These are phyloP conservation scores for Ganoderma leucocontextum DNA, from an alignment of 1,284 basidiomycete species.

Conservation along the genomic window DNA sequence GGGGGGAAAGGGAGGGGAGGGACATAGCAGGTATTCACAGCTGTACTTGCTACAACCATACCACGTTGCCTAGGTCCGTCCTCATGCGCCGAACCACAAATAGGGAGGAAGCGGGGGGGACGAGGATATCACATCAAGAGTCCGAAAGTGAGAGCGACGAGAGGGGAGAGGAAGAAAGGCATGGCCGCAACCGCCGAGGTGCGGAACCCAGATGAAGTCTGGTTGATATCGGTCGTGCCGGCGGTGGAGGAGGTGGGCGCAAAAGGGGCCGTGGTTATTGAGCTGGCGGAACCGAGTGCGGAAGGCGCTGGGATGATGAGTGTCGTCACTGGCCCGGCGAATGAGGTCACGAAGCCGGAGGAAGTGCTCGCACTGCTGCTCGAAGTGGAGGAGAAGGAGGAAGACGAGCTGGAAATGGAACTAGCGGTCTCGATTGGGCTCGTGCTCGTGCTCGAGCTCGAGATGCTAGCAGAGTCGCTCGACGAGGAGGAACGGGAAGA, in stretches of 20 bases:
- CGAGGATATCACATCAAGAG: constrained; percentile 12
- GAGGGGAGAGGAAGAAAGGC: constrained; percentile 16
- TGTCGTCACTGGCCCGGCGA: constrained; percentile 7
- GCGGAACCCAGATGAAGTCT: not conserved
- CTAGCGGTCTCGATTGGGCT: not conserved
- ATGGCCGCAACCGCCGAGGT: not conserved
- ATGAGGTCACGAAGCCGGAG: constrained; percentile 2
- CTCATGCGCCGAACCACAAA: not conserved
- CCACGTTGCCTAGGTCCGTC: not conserved
- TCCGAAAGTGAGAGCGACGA: constrained; percentile 11
- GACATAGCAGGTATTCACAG: not conserved
- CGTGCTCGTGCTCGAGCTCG: not conserved
- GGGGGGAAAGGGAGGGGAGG: not conserved
- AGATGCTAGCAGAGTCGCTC: not conserved
- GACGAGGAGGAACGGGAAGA: not conserved
- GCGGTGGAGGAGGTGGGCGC: constrained; percentile 2
- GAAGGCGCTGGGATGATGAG: not conserved
- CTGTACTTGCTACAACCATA: constrained; percentile 5
- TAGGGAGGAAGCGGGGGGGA: not conserved
- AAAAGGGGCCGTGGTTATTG: not conserved
- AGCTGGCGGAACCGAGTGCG: not conserved
- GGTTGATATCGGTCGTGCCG: not conserved
- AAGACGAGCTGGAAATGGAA: not conserved
- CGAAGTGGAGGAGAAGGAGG: not conserved
- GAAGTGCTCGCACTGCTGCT: not conserved